Percentiles rank a stretch among this genome's conserved stretches.
phyloP scores from a whole-genome alignment of 1,139 yeast species.

The Blastobotrys capitulatus region DNA sequence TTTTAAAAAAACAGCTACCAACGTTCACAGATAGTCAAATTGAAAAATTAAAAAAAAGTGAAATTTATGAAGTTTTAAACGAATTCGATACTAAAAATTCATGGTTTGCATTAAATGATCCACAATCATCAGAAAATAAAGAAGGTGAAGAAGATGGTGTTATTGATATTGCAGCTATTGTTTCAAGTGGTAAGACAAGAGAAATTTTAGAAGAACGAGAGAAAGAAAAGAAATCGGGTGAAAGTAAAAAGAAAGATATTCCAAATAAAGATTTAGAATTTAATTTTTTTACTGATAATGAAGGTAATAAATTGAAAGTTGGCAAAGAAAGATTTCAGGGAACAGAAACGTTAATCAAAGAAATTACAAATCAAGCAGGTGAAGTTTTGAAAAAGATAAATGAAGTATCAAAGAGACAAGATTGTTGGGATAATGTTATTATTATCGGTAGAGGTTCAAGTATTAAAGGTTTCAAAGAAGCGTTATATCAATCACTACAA shows the following conservation, averaged over 20 bases:
- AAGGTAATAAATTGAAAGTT: slow-evolving; percentile 51
- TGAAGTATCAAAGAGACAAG: slow-evolving; percentile 70
- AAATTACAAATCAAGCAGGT: slow-evolving; percentile 52
- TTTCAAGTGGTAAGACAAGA: slow-evolving; percentile 66
- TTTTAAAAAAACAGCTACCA: slow-evolving; percentile 51
- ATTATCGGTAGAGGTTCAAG: slow-evolving; percentile 71
- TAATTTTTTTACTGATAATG: slow-evolving; percentile 58
- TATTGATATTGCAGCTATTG: slow-evolving; percentile 85
- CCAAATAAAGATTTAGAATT: slow-evolving; percentile 42
- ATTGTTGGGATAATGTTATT: slow-evolving; percentile 79
- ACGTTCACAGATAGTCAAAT: slow-evolving; percentile 52
- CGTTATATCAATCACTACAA: slow-evolving; percentile 53
- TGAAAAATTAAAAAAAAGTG: slow-evolving; percentile 68
- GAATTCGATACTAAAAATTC: slow-evolving; percentile 57
- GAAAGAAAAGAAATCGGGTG: slow-evolving; percentile 38
- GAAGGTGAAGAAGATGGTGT: slow-evolving; percentile 61
- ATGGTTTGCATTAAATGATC: slow-evolving; percentile 48
- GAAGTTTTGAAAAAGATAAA: slow-evolving; percentile 50
- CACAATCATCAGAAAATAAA: slow-evolving; percentile 18
- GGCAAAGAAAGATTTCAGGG: slow-evolving; percentile 92
- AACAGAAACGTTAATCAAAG: slow-evolving; percentile 49
- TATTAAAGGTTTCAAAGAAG: slow-evolving; percentile 73
- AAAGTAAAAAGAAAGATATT: slow-evolving; percentile 34
- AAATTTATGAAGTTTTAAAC: slow-evolving; percentile 66
- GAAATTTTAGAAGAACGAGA: slow-evolving; percentile 60